These are phyloP conservation scores for Cladosporium sphaerospermum DNA, from an alignment of 2,329 filamentous ascomycete genomes.

Conservation along the genomic window DNA sequence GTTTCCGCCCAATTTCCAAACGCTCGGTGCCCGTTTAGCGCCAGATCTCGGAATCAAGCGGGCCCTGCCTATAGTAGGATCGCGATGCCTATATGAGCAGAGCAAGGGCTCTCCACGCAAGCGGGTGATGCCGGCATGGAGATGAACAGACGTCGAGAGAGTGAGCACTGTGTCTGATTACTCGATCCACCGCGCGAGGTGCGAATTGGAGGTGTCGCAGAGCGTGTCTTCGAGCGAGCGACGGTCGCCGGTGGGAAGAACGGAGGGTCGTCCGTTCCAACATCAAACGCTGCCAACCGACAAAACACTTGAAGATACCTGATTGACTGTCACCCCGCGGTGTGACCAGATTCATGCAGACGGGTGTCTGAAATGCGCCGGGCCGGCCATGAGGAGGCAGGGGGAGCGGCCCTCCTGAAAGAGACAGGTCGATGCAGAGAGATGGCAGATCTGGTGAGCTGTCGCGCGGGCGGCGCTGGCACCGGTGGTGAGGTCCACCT, in stretches of 20 bases:
- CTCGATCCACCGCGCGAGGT: not conserved
- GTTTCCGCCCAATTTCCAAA: no score
- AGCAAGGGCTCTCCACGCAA: not conserved
- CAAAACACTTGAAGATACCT: slow-evolving; percentile 10
- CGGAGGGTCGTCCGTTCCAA: no score
- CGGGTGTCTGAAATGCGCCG: not conserved
- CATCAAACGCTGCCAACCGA: not conserved
- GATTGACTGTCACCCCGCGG: not conserved
- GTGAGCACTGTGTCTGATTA: slow-evolving; percentile 10
- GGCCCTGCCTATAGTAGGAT: no score
- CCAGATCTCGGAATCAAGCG: no score
- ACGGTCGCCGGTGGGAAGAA: no score
- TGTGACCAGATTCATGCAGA: slow-evolving; percentile 7
- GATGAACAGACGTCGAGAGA: slow-evolving; percentile 2
- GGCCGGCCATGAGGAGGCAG: slow-evolving; percentile 9
- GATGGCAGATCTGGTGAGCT: not conserved
- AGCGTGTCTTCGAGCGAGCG: not conserved
- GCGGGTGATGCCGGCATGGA: not conserved
- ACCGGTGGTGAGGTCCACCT: not conserved
- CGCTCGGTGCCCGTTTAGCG: no score
- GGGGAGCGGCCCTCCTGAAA: not conserved
- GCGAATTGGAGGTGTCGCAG: not conserved
- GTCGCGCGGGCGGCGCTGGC: not conserved
- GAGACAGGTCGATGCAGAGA: not conserved
- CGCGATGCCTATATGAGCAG: no score